These are phyloP conservation scores for Dryas drummondii DNA, from an alignment of 306 rosid genomes.

Conservation along the genomic window DNA sequence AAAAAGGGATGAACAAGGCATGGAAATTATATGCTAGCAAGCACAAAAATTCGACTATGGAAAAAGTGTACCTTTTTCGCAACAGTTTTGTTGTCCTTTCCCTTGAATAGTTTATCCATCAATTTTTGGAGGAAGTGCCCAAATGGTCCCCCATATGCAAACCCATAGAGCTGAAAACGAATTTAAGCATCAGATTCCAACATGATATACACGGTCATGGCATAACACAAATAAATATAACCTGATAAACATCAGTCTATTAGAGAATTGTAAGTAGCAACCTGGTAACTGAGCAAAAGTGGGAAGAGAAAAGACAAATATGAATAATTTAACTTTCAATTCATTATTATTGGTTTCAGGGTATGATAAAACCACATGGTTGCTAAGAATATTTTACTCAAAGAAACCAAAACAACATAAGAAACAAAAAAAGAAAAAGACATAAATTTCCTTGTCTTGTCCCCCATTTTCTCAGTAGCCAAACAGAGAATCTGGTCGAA, in stretches of 20 bases:
- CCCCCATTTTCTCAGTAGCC: not conserved
- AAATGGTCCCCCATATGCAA: slow-evolving; percentile 84
- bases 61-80: slow-evolving; percentile 63
- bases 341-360: not conserved
- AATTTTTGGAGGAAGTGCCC: slow-evolving; percentile 87
- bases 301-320: not conserved
- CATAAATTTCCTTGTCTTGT: not conserved
- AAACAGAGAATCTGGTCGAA: not conserved
- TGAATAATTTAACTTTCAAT: not conserved
- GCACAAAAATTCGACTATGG: not conserved
- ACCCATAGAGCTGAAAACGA: slow-evolving; percentile 79
- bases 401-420: not conserved
- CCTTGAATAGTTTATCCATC: slow-evolving; percentile 81
- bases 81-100: slow-evolving; percentile 64
- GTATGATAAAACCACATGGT: not conserved
- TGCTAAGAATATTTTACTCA: not conserved
- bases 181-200: slow-evolving; percentile 13
- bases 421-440: not conserved
- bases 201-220: not conserved
- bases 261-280: not conserved
- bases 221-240: not conserved
- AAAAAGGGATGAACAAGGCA: not conserved
- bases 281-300: not conserved
- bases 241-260: not conserved
- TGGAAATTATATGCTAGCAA: not conserved